Evolutionary conservation across 169 alveolate genomes (phyloP), one percentile per base, ranked within the genome.

Genomic region (Eimeria maxima): DNA sequence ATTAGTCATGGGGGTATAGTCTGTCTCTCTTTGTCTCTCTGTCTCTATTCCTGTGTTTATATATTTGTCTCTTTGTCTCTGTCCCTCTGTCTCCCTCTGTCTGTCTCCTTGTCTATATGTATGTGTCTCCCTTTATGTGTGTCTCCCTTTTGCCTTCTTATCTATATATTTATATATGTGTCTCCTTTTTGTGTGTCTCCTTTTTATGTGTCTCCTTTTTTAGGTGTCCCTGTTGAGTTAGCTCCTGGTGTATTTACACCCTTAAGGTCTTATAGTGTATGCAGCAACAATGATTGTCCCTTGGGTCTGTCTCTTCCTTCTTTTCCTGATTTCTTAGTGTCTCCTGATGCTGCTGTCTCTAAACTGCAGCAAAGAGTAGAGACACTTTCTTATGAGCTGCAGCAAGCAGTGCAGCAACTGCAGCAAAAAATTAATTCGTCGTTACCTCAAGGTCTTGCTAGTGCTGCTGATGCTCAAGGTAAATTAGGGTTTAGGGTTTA

Each of bases 321-420:
- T 44, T 80, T 80, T 44, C 90, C 90, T 45, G 38, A 16, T 3
- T 80, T 47, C 50, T 22, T 80, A 63, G 90, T 80, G 90, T 44
- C 90, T 80, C 90, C 90, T 16, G 90, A 42, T 18, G 69, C 90
- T 22, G 90, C 90, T 24, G 53, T 80, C 69, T 80, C 69, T 24
- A 80, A 44, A 44, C 90, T 80, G 71, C 90, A 80, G 27, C 60
- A 80, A 71, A 3, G 90, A 3, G 69, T 50, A 22, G 69, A 80
- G 90, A 10, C 38, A 22, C 90, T 80, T 44, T 47, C 69, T 16
- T 7, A 6, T 16, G 90, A 80, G 20, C 71, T 80, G 5, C 90
- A 80, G 45, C 71, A 80, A n/a, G 71, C 90, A 24, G 90, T 80
- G 29, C 22, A 29, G 16, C 29, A 45, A 13, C 90, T 80, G 5